phyloP scores from a whole-genome alignment of 1,284 basidiomycete species.

The Pterulicium gracile region DNA sequence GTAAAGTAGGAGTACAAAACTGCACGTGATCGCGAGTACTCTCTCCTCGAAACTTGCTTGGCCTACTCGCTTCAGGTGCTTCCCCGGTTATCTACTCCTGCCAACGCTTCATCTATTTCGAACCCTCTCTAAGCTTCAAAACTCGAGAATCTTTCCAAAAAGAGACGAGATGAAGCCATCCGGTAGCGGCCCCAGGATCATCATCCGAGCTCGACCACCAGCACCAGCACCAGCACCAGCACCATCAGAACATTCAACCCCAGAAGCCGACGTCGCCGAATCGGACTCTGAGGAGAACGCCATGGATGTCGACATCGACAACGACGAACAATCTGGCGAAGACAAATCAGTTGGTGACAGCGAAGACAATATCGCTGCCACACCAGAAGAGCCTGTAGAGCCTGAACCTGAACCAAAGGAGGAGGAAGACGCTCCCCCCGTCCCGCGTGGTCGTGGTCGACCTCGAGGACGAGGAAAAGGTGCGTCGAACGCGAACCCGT shows the following conservation, averaged over 20 bases:
- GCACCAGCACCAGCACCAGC: slow-evolving; percentile 18
- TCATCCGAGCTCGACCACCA: slow-evolving; percentile 35
- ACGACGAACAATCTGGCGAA: slow-evolving; percentile 11
- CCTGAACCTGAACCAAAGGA: slow-evolving; percentile 17
- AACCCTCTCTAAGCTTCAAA: too few species aligned
- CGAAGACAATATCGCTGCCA: slow-evolving; percentile 20
- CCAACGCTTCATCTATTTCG: too few species aligned
- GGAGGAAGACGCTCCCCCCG: slow-evolving; percentile 18
- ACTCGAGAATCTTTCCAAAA: too few species aligned
- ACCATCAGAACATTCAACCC: slow-evolving; percentile 11
- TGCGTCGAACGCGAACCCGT: slow-evolving; percentile 10
- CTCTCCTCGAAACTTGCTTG: too few species aligned
- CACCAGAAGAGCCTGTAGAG: slow-evolving; percentile 21
- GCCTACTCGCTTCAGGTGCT: too few species aligned
- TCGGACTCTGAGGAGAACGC: slow-evolving; percentile 17
- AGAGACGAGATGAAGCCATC: background rate
- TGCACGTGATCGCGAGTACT: too few species aligned
- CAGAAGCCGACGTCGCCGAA: slow-evolving; percentile 13
- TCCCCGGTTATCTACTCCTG: too few species aligned
- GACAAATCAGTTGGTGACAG: slow-evolving; percentile 10
- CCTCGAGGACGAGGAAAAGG: slow-evolving; percentile 21
- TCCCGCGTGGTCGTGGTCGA: slow-evolving; percentile 17
- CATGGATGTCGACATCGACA: slow-evolving; percentile 17
- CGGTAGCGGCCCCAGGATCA: slow-evolving; percentile 31
- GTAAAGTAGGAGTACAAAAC: too few species aligned